phyloP scores from a whole-genome alignment of 2,329 filamentous ascomycete genomes.

The Pseudocercospora musae region DNA sequence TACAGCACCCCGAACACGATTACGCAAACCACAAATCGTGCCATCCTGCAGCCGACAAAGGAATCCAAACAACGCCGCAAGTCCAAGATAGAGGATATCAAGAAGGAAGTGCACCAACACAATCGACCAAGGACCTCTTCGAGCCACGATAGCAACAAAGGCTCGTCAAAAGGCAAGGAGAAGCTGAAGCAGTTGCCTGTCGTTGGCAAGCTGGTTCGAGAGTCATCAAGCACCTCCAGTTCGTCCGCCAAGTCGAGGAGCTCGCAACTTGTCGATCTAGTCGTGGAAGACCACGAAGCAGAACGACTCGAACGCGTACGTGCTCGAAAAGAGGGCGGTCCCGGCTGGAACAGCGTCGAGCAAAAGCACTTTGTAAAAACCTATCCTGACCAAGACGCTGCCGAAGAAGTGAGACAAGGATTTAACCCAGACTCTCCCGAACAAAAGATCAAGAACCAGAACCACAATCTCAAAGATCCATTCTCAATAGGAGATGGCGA shows the following conservation, averaged over 20 bases:
- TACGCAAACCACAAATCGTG: conserved; percentile 55
- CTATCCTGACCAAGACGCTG: conserved; percentile 46
- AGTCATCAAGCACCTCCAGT: conserved; percentile 43
- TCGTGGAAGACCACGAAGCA: conserved; percentile 62
- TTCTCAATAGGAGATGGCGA: conserved; percentile 44
- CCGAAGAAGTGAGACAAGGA: conserved; percentile 53
- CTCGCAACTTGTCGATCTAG: conserved; percentile 64
- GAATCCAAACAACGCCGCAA: conserved; percentile 48
- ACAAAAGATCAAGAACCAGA: conserved; percentile 41
- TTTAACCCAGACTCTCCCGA: conserved; percentile 51
- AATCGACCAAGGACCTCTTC: conserved; percentile 24
- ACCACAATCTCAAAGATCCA: conserved; percentile 45
- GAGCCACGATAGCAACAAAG: conserved; percentile 30
- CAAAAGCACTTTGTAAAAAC: conserved; percentile 54
- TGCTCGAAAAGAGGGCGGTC: conserved; percentile 59
- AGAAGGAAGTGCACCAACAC: conserved; percentile 41
- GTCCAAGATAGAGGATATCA: conserved; percentile 46
- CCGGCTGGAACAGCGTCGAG: conserved; percentile 57
- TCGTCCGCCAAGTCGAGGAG: conserved; percentile 48
- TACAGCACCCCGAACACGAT: conserved; percentile 50
- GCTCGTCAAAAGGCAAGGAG: conserved; percentile 29
- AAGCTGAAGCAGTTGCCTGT: conserved; percentile 31
- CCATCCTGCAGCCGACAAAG: conserved; percentile 52
- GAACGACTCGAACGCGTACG: conserved; percentile 62
- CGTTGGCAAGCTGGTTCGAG: conserved; percentile 41